These are phyloP conservation scores for Castanea mollissima DNA, from an alignment of 306 rosid species.

Conservation along the genomic window DNA sequence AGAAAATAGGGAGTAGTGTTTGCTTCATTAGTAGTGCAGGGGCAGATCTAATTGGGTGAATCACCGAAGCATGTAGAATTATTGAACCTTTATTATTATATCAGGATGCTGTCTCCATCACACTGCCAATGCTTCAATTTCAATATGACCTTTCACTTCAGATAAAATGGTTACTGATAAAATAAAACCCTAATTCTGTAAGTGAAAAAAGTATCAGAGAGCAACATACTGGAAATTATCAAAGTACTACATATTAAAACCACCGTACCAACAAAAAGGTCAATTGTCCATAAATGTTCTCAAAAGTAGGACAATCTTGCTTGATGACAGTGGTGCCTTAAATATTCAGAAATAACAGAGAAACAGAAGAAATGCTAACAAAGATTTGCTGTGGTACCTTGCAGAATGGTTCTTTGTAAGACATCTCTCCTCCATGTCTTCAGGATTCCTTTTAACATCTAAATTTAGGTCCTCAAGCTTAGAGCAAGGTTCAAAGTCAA, in stretches of 20 bases:
- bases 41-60: neutral
- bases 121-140: conserved; percentile 1
- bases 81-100: neutral
- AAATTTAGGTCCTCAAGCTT: conserved; percentile 92
- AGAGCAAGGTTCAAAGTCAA: conserved; percentile 92
- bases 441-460: conserved; percentile 65
- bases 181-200: neutral
- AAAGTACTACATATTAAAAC: neutral
- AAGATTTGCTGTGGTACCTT: conserved; percentile 48
- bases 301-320: neutral
- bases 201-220: conserved; percentile 1
- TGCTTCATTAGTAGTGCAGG: neutral
- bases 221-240: neutral
- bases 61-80: neutral
- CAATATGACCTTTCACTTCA: neutral
- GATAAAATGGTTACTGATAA: neutral
- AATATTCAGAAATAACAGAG: conserved; percentile 6
- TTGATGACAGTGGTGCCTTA: neutral
- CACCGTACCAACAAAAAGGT: neutral
- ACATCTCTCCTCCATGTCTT: conserved; percentile 47
- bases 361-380: conserved; percentile 19
- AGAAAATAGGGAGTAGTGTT: neutral
- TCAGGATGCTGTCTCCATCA: neutral
- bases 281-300: neutral
- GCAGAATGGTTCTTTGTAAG: conserved; percentile 33